Conservation (phyloP, 2,329 filamentous ascomycete species). For the Elsinoe ampelina region DNA sequence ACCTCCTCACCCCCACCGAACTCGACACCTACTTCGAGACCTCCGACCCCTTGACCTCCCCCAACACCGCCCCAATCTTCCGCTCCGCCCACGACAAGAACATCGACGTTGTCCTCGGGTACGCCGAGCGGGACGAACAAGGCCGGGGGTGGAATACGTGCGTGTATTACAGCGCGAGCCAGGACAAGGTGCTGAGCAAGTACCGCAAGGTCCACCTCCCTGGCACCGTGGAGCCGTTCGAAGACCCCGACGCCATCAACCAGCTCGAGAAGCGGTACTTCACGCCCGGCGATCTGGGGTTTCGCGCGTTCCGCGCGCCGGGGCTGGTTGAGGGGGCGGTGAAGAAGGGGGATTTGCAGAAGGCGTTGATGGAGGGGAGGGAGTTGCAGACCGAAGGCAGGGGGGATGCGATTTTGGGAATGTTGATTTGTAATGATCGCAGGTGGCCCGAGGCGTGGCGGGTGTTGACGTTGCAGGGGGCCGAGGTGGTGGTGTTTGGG, state of each 20-base stretch:
- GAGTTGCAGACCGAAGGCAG: constrained; percentile 20
- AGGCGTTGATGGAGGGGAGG: constrained; percentile 1
- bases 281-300: constrained; percentile 43
- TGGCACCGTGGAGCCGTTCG: constrained; percentile 43
- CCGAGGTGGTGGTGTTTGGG: constrained; percentile 41
- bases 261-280: constrained; percentile 51
- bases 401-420: constrained; percentile 45
- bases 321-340: constrained; percentile 33
- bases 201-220: constrained; percentile 50
- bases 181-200: constrained; percentile 38
- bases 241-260: constrained; percentile 40
- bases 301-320: constrained; percentile 44
- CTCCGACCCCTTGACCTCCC: constrained; percentile 34
- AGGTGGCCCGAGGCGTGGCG: constrained; percentile 48
- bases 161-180: constrained; percentile 42
- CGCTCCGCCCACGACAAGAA: constrained; percentile 37
- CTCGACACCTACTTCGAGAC: constrained; percentile 45
- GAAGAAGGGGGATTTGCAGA: constrained; percentile 28
- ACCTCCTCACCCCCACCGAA: constrained; percentile 35
- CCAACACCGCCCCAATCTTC: constrained; percentile 42
- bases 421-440: constrained; percentile 49
- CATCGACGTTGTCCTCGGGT: constrained; percentile 46
- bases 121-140: constrained; percentile 39
- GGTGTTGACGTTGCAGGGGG: constrained; percentile 42
- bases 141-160: constrained; percentile 43